These are phyloP conservation scores for Dictyostelium discoideum DNA, from an alignment of 78 protist genomes.

Conservation along the genomic window DNA sequence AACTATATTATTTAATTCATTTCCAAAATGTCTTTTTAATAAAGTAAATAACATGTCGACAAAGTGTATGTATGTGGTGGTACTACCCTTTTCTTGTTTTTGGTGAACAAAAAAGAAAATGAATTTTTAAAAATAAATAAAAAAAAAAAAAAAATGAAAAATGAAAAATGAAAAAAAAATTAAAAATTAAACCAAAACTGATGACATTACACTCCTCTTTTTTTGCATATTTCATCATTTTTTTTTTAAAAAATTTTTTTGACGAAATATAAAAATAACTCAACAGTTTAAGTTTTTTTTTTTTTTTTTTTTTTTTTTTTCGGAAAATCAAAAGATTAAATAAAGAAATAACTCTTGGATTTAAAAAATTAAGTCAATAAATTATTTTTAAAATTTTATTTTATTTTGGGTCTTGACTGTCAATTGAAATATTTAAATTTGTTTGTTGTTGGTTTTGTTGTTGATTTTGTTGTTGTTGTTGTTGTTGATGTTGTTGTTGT, in stretches of 20 bases:
- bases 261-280: no score
- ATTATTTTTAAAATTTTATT: no score
- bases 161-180: neutral
- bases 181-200: neutral
- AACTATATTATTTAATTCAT: constrained; percentile 27
- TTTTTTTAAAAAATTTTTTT: no score
- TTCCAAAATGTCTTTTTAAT: constrained; percentile 12
- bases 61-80: neutral
- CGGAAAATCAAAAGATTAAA: no score
- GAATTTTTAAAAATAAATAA: neutral
- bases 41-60: neutral
- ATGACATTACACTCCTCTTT: no score
- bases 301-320: no score
- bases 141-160: neutral
- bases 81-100: neutral
- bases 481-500: constrained; percentile 25
- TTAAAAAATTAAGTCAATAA: no score
- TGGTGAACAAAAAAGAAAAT: neutral
- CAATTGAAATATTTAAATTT: constrained; percentile 3
- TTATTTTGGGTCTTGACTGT: neutral
- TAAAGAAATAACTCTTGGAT: no score
- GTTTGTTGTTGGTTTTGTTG: neutral
- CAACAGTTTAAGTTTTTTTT: no score
- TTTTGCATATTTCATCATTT: no score
- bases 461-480: neutral